A percentile compares a stretch with the other conserved stretches of the same genome.
phyloP scores from a whole-genome alignment of 2,329 filamentous ascomycete genomes.

The Aureobasidium subglaciale region DNA sequence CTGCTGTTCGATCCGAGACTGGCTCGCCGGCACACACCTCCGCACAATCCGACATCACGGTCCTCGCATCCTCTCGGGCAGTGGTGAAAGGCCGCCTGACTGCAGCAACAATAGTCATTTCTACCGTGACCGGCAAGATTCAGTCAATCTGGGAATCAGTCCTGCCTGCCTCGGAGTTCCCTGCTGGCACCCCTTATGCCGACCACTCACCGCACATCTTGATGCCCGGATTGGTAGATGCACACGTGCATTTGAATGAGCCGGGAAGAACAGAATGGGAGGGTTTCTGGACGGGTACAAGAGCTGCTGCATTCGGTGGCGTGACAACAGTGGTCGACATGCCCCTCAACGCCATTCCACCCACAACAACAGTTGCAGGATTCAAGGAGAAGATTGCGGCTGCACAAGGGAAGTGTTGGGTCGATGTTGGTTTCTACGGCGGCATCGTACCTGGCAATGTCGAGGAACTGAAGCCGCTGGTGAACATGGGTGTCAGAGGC shows the following conservation, averaged over 20 bases:
- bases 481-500: constrained; percentile 79
- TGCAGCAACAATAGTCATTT: constrained; percentile 77
- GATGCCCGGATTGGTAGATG: constrained; percentile 87
- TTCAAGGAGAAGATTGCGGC: constrained; percentile 81
- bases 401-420: constrained; percentile 84
- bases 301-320: constrained; percentile 87
- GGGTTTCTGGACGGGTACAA: constrained; percentile 90
- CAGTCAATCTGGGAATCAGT: constrained; percentile 65
- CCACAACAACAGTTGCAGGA: constrained; percentile 79
- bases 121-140: constrained; percentile 75
- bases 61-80: constrained; percentile 77
- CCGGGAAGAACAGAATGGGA: constrained; percentile 97
- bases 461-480: constrained; percentile 67
- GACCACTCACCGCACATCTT: constrained; percentile 81
- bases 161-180: constrained; percentile 69
- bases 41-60: constrained; percentile 27
- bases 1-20: background rate
- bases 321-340: constrained; percentile 97
- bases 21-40: background rate
- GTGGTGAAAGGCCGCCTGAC: constrained; percentile 71
- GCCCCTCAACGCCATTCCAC: constrained; percentile 94
- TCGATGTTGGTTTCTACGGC: constrained; percentile 97
- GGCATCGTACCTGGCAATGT: constrained; percentile 89
- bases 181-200: constrained; percentile 62
- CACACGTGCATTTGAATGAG: constrained; percentile 96